Conservation (phyloP, 331 rosid species). For the Quercus lobata region DNA sequence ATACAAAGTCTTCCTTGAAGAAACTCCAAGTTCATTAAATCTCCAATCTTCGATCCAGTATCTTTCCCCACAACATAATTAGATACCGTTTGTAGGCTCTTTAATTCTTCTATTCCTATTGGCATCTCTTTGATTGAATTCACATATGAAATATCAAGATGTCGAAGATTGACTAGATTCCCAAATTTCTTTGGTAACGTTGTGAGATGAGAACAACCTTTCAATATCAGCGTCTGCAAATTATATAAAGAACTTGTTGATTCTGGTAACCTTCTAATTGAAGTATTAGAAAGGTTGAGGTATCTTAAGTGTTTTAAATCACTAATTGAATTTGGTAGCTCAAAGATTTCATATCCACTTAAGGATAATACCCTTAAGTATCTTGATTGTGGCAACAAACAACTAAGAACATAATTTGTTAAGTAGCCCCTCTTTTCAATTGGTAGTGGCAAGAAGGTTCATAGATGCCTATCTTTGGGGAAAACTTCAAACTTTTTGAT, state of each 20-base stretch:
- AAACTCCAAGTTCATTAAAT: not conserved
- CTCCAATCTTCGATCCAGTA: not conserved
- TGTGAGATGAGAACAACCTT: not conserved
- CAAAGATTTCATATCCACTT: not conserved
- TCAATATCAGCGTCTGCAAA: not conserved
- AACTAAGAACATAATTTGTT: too few relatives aligned
- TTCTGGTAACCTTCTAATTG: not conserved
- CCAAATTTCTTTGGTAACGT: not conserved
- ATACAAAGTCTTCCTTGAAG: not conserved
- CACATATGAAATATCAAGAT: too few relatives aligned
- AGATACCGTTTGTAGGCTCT: constrained; percentile 8
- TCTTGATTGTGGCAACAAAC: not conserved
- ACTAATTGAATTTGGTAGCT: not conserved
- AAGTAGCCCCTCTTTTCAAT: too few relatives aligned
- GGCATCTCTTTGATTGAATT: not conserved
- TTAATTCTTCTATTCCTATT: not conserved
- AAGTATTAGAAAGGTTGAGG: not conserved
- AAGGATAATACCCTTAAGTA: constrained; percentile 13
- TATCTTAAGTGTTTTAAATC: not conserved
- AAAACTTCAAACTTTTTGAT: not conserved
- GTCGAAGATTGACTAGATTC: too few relatives aligned
- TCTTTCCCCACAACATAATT: constrained; percentile 1
- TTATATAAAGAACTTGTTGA: not conserved
- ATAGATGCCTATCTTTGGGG: not conserved
- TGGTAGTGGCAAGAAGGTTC: constrained; percentile 2